Base-by-base conservation (phyloP, 2,329 filamentous ascomycete genomes). In the Calonectria leucothoes region DNA sequence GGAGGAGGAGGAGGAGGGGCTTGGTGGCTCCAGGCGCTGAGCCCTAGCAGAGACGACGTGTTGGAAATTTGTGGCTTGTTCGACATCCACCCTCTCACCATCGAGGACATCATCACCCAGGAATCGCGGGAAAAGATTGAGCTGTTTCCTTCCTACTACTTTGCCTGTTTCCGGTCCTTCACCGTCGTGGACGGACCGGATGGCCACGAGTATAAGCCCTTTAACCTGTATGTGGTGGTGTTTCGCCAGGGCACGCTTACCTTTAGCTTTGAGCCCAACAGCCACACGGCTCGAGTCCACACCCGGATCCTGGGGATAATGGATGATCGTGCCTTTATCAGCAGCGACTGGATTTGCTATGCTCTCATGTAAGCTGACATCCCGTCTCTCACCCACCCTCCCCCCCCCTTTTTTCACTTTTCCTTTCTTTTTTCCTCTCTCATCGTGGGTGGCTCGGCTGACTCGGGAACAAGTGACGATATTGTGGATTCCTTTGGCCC, bases 271-370 rank as follows among this genome's bases (percentile, higher is more conserved):
- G 92, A 91, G 63, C 93, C 93, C 15, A 98, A 97, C 82, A 91
- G 92, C 3, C 97, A 99, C 83, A 94, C 96, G 15, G 90, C 93
- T 57, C 95, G 97, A 77, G 97, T 99, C 29, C 93, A 96, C 77
- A 95, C 94, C 87, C 93, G 97, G 84, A 98, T 99, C 80, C 93
- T 95, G 25, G 94, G 95, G 78, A 89, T 99, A 78, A 89, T 99
- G 70, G 96, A 98, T 82, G 97, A 99, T 82, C 98, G 98, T 82
- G 94, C 98, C 80, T 93, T 96, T 74, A 89, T 99, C 48, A 98
- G 95, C 82, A 96, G 95, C 78, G 97, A 99, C 85, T 99, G 97
- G 96, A 97, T 98, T 79, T 99, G 97, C 87, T 99, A 99, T 83
- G 97, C 97, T 55, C 90, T 99, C 82, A 98, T 99, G 93, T 95